Conservation (phyloP, 768 basidiomycete genomes). For the Lentinula boryana region DNA sequence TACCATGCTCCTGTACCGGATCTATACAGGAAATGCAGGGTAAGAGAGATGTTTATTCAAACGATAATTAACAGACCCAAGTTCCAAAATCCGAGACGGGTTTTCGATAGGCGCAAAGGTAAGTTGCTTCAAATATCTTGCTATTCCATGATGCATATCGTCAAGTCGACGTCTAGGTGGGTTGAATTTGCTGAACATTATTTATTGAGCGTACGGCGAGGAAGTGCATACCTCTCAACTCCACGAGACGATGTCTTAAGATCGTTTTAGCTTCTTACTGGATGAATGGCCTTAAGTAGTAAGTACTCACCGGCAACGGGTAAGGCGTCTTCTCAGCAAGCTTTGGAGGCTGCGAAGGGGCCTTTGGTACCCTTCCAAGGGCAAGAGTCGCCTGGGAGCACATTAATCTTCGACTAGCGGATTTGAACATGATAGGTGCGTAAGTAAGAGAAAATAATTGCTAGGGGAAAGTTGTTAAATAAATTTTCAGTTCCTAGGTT, state of each 20-base stretch:
- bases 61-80: not conserved
- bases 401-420: not conserved
- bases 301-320: not conserved
- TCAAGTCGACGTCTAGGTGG: constrained; percentile 2
- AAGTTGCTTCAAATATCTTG: not conserved
- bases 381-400: not conserved
- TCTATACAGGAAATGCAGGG: not conserved
- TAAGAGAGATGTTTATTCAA: not conserved
- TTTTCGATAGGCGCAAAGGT: not conserved
- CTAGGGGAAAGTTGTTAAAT: not conserved
- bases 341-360: not conserved
- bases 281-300: not conserved
- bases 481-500: not conserved
- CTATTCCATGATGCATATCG: constrained; percentile 1
- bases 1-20: constrained; percentile 4
- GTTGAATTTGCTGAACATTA: too few species aligned
- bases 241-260: constrained; percentile 3
- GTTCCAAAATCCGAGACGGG: constrained; percentile 1
- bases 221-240: not conserved
- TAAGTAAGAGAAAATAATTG: not conserved
- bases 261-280: not conserved
- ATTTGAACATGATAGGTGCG: not conserved
- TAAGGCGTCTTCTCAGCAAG: not conserved
- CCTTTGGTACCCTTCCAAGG: not conserved
- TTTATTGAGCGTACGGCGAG: too few species aligned